A percentile compares a stretch with the other conserved stretches of the same genome.
These are phyloP conservation scores for Trametes hirsuta DNA, from an alignment of 1,284 basidiomycete species.

Conservation along the genomic window DNA sequence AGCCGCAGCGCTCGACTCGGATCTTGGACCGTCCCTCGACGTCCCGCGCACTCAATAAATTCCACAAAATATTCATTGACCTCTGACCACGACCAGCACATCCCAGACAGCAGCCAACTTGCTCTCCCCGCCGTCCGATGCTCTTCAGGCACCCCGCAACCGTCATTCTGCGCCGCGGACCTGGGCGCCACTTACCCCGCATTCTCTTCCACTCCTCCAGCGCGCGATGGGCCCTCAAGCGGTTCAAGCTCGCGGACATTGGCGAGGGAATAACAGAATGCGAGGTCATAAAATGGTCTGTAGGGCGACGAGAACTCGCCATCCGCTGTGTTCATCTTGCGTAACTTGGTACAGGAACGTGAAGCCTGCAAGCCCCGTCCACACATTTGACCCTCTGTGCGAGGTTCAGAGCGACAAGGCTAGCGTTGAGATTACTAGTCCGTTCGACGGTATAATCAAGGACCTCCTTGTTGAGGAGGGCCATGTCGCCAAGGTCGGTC, in stretches of 20 bases:
- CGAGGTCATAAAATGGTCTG: constrained; percentile 87
- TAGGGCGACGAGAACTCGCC: constrained; percentile 11
- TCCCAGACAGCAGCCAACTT: neutral
- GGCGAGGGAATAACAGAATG: constrained; percentile 93
- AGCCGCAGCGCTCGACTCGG: constrained; percentile 1
- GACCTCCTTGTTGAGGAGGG: constrained; percentile 81
- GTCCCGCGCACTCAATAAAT: constrained; percentile 8
- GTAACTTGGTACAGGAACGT: constrained; percentile 52
- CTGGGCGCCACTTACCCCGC: constrained; percentile 12
- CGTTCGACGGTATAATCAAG: constrained; percentile 80
- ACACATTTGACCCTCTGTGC: constrained; percentile 86
- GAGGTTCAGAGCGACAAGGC: constrained; percentile 97
- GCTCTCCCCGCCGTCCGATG: constrained; percentile 5
- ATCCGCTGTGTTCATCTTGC: neutral
- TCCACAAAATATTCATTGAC: neutral
- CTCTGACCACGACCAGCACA: constrained; percentile 6
- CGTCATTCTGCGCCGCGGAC: neutral
- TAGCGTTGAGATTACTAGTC: constrained; percentile 91
- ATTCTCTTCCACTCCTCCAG: constrained; percentile 50
- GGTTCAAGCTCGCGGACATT: constrained; percentile 93
- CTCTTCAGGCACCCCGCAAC: constrained; percentile 14
- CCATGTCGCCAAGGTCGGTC: constrained; percentile 86
- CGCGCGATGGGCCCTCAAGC: constrained; percentile 54
- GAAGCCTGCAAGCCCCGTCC: constrained; percentile 58
- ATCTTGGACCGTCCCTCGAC: constrained; percentile 9